Percentiles rank a stretch among this genome's conserved stretches.
Conservation (phyloP, 495 filamentous ascomycete genomes). For the Aspergillus haitiensis region DNA sequence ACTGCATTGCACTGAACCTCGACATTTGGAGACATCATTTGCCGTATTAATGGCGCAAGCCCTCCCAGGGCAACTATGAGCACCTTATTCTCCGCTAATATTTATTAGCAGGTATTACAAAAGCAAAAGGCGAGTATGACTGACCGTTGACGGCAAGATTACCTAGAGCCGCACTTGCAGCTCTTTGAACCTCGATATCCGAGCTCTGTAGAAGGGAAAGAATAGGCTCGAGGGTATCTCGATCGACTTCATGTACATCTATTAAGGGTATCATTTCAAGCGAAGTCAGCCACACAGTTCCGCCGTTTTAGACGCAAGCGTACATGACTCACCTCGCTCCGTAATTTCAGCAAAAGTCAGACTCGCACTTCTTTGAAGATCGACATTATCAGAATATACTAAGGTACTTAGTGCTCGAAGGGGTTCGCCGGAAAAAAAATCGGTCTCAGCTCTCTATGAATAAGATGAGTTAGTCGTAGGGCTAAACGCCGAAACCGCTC, state of each 20-base stretch:
- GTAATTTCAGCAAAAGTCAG: conserved; percentile 99
- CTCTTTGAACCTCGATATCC: conserved; percentile 95
- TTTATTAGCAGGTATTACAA: conserved; percentile 44
- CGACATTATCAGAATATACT: conserved; percentile 98
- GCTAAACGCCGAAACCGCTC: background rate
- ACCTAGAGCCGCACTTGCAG: conserved; percentile 91
- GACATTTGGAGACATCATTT: conserved; percentile 99
- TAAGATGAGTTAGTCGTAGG: conserved; percentile 18
- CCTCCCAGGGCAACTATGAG: conserved; percentile 90
- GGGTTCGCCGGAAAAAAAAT: conserved; percentile 98
- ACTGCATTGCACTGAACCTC: conserved; percentile 99
- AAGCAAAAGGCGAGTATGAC: conserved; percentile 25
- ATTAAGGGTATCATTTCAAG: conserved; percentile 3
- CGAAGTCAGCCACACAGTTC: conserved; percentile 12
- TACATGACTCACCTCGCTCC: conserved; percentile 98
- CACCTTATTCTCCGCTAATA: conserved; percentile 93
- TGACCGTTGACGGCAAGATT: conserved; percentile 96
- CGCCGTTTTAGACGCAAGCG: conserved; percentile 23
- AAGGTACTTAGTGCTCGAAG: conserved; percentile 90
- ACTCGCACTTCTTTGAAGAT: conserved; percentile 94
- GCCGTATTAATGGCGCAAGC: conserved; percentile 86
- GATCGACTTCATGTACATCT: conserved; percentile 97
- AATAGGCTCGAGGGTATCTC: conserved; percentile 92
- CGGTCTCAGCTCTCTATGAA: conserved; percentile 82
- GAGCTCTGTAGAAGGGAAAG: conserved; percentile 90